Percentiles rank a stretch among this genome's conserved stretches.
phyloP scores from a whole-genome alignment of 1,284 basidiomycete species.

The Ustilago bromivora region DNA sequence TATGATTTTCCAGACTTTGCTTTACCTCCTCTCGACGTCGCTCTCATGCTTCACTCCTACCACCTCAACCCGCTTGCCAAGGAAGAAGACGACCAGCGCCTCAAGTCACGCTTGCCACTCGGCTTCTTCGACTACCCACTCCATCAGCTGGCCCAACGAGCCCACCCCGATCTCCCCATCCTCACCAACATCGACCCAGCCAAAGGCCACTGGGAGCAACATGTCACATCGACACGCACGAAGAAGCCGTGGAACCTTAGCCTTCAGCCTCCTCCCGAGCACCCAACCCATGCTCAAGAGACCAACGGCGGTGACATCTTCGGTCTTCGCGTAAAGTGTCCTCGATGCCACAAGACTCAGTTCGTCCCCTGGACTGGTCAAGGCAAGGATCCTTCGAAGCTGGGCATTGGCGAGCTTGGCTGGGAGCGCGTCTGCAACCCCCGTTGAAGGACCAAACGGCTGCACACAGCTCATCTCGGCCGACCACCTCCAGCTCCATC shows the following conservation, averaged over 20 bases:
- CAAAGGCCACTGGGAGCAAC: slow-evolving; percentile 20
- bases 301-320: slow-evolving; percentile 39
- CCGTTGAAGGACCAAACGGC: not conserved
- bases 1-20: slow-evolving; percentile 35
- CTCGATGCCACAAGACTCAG: slow-evolving; percentile 21
- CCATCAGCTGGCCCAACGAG: slow-evolving; percentile 30
- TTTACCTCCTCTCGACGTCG: slow-evolving; percentile 58
- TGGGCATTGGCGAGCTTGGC: slow-evolving; percentile 38
- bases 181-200: slow-evolving; percentile 34
- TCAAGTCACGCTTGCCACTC: slow-evolving; percentile 22
- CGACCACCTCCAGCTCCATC: slow-evolving; percentile 43
- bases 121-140: slow-evolving; percentile 36
- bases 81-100: slow-evolving; percentile 35
- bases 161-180: slow-evolving; percentile 39
- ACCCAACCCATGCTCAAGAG: slow-evolving; percentile 41
- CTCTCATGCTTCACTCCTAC: slow-evolving; percentile 56
- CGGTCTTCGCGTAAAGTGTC: slow-evolving; percentile 40
- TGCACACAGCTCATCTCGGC: slow-evolving; percentile 31
- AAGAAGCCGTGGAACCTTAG: slow-evolving; percentile 45
- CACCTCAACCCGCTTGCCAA: slow-evolving; percentile 47
- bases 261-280: slow-evolving; percentile 41
- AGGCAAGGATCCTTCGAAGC: slow-evolving; percentile 29
- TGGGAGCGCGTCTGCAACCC: slow-evolving; percentile 31
- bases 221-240: slow-evolving; percentile 22
- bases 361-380: slow-evolving; percentile 46